Percentiles rank a stretch among this genome's conserved stretches.
These are phyloP conservation scores for Stenocarpella maydis DNA, from an alignment of 2,329 filamentous ascomycete genomes.

Conservation along the genomic window DNA sequence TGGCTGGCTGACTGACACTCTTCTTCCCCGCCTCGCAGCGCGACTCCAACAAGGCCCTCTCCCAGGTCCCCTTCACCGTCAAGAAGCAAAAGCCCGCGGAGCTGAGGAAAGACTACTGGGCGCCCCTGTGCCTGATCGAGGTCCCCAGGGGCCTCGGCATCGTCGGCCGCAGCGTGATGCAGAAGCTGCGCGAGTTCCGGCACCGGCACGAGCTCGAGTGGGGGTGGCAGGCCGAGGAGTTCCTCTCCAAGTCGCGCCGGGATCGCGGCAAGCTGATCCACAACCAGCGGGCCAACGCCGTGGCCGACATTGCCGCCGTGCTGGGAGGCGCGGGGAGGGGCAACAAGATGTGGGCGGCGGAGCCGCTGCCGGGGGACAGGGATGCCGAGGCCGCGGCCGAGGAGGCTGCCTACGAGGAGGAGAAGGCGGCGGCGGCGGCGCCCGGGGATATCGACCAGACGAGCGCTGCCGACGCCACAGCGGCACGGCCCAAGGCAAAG, in stretches of 20 bases:
- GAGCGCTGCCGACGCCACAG: conserved; percentile 26
- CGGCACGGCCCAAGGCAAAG: background rate
- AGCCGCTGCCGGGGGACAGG: background rate
- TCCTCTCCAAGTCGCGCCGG: conserved; percentile 47
- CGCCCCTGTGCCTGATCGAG: conserved; percentile 65
- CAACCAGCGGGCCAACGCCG: conserved; percentile 67
- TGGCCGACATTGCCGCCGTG: conserved; percentile 71
- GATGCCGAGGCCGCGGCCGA: conserved; percentile 37
- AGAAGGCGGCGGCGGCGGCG: background rate
- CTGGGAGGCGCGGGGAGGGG: conserved; percentile 61
- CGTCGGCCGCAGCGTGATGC: conserved; percentile 67
- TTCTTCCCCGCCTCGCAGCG: conserved; percentile 12
- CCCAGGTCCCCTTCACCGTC: conserved; percentile 66
- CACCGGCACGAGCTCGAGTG: conserved; percentile 69
- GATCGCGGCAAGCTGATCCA: conserved; percentile 63
- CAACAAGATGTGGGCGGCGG: conserved; percentile 52
- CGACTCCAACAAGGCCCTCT: conserved; percentile 33
- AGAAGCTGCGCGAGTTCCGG: conserved; percentile 71
- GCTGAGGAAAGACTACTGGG: conserved; percentile 74
- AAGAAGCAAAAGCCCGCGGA: conserved; percentile 71
- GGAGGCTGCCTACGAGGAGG: conserved; percentile 17
- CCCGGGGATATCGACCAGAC: conserved; percentile 20
- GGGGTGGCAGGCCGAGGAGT: conserved; percentile 55
- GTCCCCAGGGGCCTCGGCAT: conserved; percentile 61
- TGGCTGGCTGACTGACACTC: conserved; percentile 1